Evolutionary conservation across 257 asterid genomes (phyloP).

Genomic region (Mitragyna speciosa): DNA sequence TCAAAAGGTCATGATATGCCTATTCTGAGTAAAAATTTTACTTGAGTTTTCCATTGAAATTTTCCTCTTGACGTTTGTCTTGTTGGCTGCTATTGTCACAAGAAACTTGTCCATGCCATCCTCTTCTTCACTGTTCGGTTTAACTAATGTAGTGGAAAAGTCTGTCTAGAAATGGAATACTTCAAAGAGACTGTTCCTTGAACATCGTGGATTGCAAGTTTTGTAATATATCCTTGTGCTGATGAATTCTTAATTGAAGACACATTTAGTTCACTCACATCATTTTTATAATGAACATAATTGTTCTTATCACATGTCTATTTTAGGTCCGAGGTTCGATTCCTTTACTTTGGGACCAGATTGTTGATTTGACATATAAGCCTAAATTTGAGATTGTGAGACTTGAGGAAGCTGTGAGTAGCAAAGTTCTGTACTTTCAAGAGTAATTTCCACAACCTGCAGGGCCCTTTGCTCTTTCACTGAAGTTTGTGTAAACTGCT

Average conservation of each 20-base stretch:
- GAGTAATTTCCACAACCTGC: background rate
- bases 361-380: slow-evolving; percentile 91
- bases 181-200: background rate
- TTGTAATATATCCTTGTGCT: background rate
- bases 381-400: slow-evolving; percentile 71
- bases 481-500: slow-evolving; percentile 26
- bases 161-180: background rate
- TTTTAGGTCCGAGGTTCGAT: slow-evolving; percentile 90
- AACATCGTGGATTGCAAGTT: background rate
- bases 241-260: slow-evolving; percentile 3
- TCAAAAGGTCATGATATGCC: background rate
- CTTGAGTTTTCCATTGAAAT: background rate
- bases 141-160: background rate
- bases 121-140: background rate
- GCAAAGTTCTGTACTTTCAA: slow-evolving; percentile 19
- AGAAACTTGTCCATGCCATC: background rate
- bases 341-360: slow-evolving; percentile 92
- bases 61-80: background rate
- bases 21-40: background rate
- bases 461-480: slow-evolving; percentile 11
- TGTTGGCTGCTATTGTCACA: background rate
- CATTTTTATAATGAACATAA: background rate
- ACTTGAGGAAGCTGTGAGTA: slow-evolving; percentile 70
- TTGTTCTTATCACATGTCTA: slow-evolving; percentile 13
- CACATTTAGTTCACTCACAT: background rate